Evolutionary conservation across 768 basidiomycete genomes (phyloP).

Genomic region (Tricholoma sp.): DNA sequence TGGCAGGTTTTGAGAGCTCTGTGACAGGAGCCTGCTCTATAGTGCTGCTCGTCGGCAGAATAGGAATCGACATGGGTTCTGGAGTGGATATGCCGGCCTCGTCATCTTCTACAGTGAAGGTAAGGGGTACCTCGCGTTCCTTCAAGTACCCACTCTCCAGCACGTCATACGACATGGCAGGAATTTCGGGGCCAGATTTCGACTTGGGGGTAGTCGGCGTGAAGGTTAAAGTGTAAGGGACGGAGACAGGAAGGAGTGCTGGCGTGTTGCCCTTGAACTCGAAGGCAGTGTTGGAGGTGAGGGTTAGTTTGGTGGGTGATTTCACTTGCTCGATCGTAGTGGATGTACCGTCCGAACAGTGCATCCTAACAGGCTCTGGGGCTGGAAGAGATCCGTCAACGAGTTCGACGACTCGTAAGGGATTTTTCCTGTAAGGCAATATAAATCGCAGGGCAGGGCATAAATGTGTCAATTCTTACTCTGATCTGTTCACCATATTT

Average conservation of each 20-base stretch:
- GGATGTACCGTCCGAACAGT: conserved; percentile 1
- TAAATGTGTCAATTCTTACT: background rate
- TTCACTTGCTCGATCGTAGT: conserved; percentile 1
- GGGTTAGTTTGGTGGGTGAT: background rate
- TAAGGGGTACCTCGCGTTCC: background rate
- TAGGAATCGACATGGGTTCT: background rate
- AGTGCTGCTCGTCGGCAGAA: background rate
- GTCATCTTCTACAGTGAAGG: background rate
- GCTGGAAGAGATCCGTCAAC: background rate
- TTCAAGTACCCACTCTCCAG: background rate
- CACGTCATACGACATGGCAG: conserved; percentile 2
- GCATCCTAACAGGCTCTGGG: background rate
- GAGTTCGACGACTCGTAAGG: background rate
- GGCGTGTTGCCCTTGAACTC: conserved; percentile 1
- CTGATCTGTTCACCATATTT: background rate
- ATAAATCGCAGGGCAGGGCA: background rate
- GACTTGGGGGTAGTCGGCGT: background rate
- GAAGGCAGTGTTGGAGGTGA: background rate
- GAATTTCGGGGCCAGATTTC: background rate
- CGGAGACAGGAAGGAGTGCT: background rate
- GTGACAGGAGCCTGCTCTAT: background rate
- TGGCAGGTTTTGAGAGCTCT: background rate
- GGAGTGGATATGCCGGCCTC: background rate
- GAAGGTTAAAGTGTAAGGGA: background rate
- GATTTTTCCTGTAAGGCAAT: background rate